A percentile compares a stretch with the other conserved stretches of the same genome.
Conservation (phyloP, 169 alveolate species). For the Toxoplasma gondii region DNA sequence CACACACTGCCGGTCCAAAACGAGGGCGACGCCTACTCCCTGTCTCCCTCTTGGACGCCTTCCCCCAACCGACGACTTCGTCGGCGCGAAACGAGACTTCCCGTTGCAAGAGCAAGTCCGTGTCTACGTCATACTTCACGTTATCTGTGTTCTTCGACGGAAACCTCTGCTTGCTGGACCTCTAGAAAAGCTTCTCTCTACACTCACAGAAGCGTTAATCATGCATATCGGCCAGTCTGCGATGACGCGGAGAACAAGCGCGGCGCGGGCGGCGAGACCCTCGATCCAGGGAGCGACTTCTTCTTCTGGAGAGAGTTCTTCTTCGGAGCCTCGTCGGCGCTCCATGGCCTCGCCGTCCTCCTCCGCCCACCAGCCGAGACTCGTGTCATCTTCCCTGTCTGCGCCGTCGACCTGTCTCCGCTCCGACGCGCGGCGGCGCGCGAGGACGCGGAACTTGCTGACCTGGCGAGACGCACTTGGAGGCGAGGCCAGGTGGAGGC, state of each 20-base stretch:
- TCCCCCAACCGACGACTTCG: too few species aligned
- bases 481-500: background rate
- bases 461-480: background rate
- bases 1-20: too few species aligned
- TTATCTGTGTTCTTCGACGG: too few species aligned
- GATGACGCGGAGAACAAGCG: background rate
- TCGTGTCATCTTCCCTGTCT: background rate
- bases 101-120: too few species aligned
- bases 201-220: background rate
- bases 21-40: too few species aligned
- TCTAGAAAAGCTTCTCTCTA: background rate
- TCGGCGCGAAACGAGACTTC: too few species aligned
- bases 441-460: background rate
- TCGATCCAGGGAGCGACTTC: constrained; percentile 16
- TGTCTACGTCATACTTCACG: too few species aligned
- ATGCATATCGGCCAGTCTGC: background rate
- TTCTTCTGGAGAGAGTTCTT: background rate
- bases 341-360: background rate
- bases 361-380: background rate
- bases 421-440: too few species aligned
- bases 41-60: too few species aligned
- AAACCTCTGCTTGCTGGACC: too few species aligned
- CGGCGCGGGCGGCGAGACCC: constrained; percentile 5
- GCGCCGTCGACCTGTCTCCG: background rate
- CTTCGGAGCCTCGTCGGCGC: background rate